These are phyloP conservation scores for Gastrodia elata DNA, from an alignment of 106 monocot species.

Conservation along the genomic window DNA sequence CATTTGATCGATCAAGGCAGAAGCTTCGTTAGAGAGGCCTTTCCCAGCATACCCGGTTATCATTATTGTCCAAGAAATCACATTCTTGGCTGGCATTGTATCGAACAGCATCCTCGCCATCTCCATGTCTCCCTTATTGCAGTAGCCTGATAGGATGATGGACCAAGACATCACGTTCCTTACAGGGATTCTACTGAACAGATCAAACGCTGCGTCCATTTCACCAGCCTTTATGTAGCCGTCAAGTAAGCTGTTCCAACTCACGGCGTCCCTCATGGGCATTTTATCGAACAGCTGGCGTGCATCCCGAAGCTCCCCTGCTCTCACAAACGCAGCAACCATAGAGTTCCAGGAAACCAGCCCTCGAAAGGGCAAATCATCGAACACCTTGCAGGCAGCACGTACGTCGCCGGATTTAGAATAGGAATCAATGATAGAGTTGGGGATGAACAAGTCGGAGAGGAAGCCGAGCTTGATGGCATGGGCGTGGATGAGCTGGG, in stretches of 20 bases:
- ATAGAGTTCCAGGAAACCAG: slow-evolving; percentile 70
- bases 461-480: slow-evolving; percentile 49
- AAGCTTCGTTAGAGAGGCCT: slow-evolving; percentile 43
- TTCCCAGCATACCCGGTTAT: slow-evolving; percentile 64
- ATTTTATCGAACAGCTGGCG: slow-evolving; percentile 54
- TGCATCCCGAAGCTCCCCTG: slow-evolving; percentile 35
- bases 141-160: slow-evolving; percentile 50
- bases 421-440: slow-evolving; percentile 65
- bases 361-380: slow-evolving; percentile 33
- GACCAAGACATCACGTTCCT: slow-evolving; percentile 87
- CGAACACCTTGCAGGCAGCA: slow-evolving; percentile 42
- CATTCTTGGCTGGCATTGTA: slow-evolving; percentile 68
- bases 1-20: slow-evolving; percentile 49
- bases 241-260: slow-evolving; percentile 68
- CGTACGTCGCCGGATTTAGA: slow-evolving; percentile 23
- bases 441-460: slow-evolving; percentile 62
- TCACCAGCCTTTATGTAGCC: slow-evolving; percentile 52
- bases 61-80: slow-evolving; percentile 88
- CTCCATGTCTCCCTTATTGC: slow-evolving; percentile 60
- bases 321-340: slow-evolving; percentile 42
- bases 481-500: slow-evolving; percentile 55
- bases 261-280: slow-evolving; percentile 47
- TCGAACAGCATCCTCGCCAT: slow-evolving; percentile 76
- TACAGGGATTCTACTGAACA: slow-evolving; percentile 51
- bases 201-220: slow-evolving; percentile 48